Evolutionary conservation across 139 green algal species (phyloP).

Genomic region (Chlamydomonas sphaeroides): DNA sequence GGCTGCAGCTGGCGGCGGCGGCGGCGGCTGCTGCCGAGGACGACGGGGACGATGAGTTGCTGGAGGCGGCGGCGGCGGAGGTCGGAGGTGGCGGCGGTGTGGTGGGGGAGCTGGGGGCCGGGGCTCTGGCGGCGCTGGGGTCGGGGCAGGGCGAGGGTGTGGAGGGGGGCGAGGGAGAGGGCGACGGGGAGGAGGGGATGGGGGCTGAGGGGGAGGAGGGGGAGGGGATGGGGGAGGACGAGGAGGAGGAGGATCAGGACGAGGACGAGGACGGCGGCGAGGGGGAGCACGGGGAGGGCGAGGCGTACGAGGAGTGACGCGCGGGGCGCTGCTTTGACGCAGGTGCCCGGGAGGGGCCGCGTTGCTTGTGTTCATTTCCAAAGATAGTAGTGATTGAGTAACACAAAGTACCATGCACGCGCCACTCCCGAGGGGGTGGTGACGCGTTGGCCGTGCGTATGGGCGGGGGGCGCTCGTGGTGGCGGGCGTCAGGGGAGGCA

Average conservation of each 20-base stretch:
- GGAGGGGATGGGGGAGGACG: not conserved
- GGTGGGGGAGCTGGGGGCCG: not conserved
- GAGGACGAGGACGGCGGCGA: not conserved
- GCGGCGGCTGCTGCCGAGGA: not conserved
- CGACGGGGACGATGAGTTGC: not conserved
- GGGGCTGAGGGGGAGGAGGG: not conserved
- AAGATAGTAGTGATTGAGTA: too few species aligned
- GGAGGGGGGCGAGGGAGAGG: not conserved
- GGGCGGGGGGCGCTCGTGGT: too few species aligned
- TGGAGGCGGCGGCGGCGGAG: not conserved
- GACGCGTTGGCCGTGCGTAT: too few species aligned
- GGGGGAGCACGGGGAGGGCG: not conserved
- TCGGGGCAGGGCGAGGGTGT: not conserved
- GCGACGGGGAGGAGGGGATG: not conserved
- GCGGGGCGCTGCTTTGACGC: too few species aligned
- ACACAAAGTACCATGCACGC: too few species aligned
- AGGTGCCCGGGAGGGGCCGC: too few species aligned
- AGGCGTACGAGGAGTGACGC: not conserved
- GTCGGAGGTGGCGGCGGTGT: not conserved
- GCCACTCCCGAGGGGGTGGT: too few species aligned
- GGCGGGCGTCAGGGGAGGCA: too few species aligned
- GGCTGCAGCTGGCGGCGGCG: slow-evolving; percentile 32
- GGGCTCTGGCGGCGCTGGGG: not conserved
- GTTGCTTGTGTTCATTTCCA: too few species aligned
- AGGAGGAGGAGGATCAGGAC: not conserved